Evolutionary conservation across 2,329 filamentous ascomycete genomes (phyloP).

Genomic region (Hortaea werneckii): DNA sequence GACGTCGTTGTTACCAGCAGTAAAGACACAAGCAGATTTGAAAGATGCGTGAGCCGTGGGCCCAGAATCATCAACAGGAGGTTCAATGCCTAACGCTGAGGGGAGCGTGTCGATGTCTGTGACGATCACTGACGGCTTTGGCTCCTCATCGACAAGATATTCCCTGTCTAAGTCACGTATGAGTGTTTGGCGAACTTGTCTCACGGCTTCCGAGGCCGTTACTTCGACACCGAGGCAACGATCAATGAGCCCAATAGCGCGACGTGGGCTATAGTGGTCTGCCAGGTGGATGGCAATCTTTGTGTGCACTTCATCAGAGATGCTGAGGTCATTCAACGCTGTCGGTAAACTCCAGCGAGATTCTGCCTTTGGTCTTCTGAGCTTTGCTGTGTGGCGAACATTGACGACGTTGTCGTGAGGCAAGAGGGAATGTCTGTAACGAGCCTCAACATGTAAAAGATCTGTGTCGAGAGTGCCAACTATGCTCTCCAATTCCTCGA

Average conservation of each 20-base stretch:
- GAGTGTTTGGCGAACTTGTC: conserved; percentile 2
- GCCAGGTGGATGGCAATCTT: conserved; percentile 16
- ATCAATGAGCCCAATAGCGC: conserved; percentile 16
- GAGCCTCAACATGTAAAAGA: conserved; percentile 23
- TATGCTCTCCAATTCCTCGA: conserved; percentile 24
- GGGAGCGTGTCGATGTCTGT: conserved; percentile 10
- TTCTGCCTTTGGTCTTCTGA: conserved; percentile 22
- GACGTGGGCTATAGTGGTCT: conserved; percentile 11
- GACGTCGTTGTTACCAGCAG: too few relatives aligned
- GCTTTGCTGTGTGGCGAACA: conserved; percentile 17
- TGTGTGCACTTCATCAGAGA: conserved; percentile 8
- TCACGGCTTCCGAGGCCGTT: conserved; percentile 7
- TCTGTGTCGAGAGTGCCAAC: conserved; percentile 22
- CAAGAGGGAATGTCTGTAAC: conserved; percentile 26
- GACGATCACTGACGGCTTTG: conserved; percentile 14
- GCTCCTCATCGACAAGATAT: neutral
- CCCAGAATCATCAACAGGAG: conserved; percentile 1
- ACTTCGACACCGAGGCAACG: conserved; percentile 9
- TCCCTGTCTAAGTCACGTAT: neutral
- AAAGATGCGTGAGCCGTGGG: neutral
- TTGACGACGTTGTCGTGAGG: conserved; percentile 22
- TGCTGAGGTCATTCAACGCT: conserved; percentile 3
- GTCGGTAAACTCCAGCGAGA: conserved; percentile 24
- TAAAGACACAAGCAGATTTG: neutral
- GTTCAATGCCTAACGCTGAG: neutral